Percentiles rank a stretch among this genome's conserved stretches.
Evolutionary conservation across 495 filamentous ascomycete species (phyloP).

Genomic region (Xylona heveae): DNA sequence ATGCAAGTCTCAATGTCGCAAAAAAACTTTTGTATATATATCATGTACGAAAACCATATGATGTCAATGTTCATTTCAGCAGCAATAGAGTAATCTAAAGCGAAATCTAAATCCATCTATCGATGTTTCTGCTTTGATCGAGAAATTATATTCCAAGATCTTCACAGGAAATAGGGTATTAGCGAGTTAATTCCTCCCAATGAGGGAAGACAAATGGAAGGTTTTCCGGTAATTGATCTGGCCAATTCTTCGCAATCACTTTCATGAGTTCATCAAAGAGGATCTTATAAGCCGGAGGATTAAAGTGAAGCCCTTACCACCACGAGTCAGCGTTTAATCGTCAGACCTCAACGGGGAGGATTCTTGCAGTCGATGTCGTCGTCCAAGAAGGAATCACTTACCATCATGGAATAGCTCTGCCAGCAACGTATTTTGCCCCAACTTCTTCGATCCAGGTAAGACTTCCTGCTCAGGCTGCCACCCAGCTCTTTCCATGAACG

Average conservation of each 20-base stretch:
- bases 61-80: too few species aligned
- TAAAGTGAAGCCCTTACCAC: slow-evolving; percentile 38
- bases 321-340: slow-evolving; percentile 1
- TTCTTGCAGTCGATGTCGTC: neutral
- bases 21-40: too few species aligned
- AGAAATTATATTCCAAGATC: too few species aligned
- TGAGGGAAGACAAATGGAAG: slow-evolving; percentile 30
- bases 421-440: slow-evolving; percentile 25
- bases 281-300: slow-evolving; percentile 34
- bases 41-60: too few species aligned
- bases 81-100: too few species aligned
- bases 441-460: slow-evolving; percentile 29
- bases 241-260: slow-evolving; percentile 29
- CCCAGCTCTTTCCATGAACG: slow-evolving; percentile 42
- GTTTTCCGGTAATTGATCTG: slow-evolving; percentile 31
- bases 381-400: slow-evolving; percentile 13
- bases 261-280: slow-evolving; percentile 33
- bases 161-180: too few species aligned
- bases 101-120: too few species aligned
- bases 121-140: too few species aligned
- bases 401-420: slow-evolving; percentile 35
- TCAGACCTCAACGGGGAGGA: neutral
- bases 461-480: slow-evolving; percentile 37
- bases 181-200: too few species aligned
- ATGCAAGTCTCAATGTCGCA: too few species aligned